Evolutionary conservation across 2,329 filamentous ascomycete genomes (phyloP).

Genomic region (Trichocomaceae sp.): DNA sequence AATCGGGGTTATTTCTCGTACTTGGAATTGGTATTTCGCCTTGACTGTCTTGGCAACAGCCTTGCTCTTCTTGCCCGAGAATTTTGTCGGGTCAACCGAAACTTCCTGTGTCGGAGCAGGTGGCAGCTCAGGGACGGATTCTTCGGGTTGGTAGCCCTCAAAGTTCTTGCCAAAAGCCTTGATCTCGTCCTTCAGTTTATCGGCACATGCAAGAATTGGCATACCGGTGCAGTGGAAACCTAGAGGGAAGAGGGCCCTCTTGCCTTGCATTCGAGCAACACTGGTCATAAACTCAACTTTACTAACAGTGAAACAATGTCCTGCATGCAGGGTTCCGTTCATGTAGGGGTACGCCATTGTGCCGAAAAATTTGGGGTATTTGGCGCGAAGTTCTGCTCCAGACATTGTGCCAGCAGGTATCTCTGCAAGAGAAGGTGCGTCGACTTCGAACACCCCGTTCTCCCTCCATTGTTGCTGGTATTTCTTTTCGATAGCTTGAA

Average conservation of each 20-base stretch:
- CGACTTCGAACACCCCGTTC: slow-evolving; percentile 69
- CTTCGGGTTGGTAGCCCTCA: slow-evolving; percentile 63
- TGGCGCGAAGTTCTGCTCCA: slow-evolving; percentile 66
- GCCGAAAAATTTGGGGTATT: slow-evolving; percentile 87
- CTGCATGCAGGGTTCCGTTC: slow-evolving; percentile 84
- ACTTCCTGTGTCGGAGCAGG: slow-evolving; percentile 58
- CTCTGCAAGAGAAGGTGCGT: slow-evolving; percentile 74
- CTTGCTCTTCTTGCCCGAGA: slow-evolving; percentile 88
- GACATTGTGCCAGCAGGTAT: slow-evolving; percentile 68
- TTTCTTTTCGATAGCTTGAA: slow-evolving; percentile 80
- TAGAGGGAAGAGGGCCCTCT: slow-evolving; percentile 77
- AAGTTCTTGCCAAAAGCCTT: slow-evolving; percentile 84
- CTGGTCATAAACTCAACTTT: slow-evolving; percentile 92
- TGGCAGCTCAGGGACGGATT: slow-evolving; percentile 45
- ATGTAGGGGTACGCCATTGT: slow-evolving; percentile 73
- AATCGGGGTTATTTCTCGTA: background rate
- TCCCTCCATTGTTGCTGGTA: slow-evolving; percentile 83
- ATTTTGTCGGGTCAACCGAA: slow-evolving; percentile 84
- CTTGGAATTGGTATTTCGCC: slow-evolving; percentile 83
- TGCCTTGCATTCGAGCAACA: slow-evolving; percentile 84
- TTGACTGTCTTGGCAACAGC: slow-evolving; percentile 82
- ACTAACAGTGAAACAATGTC: slow-evolving; percentile 83
- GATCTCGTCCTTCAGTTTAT: slow-evolving; percentile 88
- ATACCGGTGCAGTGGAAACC: slow-evolving; percentile 97
- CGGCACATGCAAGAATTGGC: slow-evolving; percentile 94